Evolutionary conservation across 106 monocot genomes (phyloP), one percentile per base, ranked within the genome.

Genomic region (Ottelia alismoides): DNA sequence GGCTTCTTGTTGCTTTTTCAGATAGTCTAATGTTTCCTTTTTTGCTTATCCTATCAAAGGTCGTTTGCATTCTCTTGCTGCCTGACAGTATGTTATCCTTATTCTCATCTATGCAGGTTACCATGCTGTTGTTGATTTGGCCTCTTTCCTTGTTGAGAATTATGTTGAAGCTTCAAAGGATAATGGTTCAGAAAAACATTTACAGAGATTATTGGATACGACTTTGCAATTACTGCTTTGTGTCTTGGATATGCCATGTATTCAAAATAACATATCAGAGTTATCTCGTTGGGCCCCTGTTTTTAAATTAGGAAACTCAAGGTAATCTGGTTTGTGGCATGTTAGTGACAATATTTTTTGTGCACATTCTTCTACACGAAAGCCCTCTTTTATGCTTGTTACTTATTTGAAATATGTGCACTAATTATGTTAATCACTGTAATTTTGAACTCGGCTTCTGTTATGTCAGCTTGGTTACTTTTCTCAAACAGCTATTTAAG

Each of bases 141-240:
- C 85, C n/a, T 56, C 30, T 47, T 66, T 66, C 30, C 84, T 96
- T 48, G 48, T 82, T 24, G 54, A 74, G 49, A 64, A 45, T 45
- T 85, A 70, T 49, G 63, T 89, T 11, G 16, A 51, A n/a, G 63
- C 82, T 67, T 24, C 47, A 25, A 44, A 61, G 20, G 32, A 10
- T 45, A 43, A 28, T 24, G 30, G 66, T 28, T 45, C 62, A 30
- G 76, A 72, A 22, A 65, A 62, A 55, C 29, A 49, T 51, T 53
- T 56, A 30, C 55, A 51, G 64, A 56, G 61, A 49, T 49, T 82
- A 61, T 55, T 67, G 46, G 53, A 74, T 31, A 76, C 60, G 22
- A 57, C 82, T 47, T 62, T 90, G 53, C 53, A 73, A 31, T 52
- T 98, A 47, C 72, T 85, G 57, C 76, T 85, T 30, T 70, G 65